Evolutionary conservation across 1,284 basidiomycete species (phyloP), one percentile per base, ranked within the genome.

Genomic region (Gymnopus androsaceus): DNA sequence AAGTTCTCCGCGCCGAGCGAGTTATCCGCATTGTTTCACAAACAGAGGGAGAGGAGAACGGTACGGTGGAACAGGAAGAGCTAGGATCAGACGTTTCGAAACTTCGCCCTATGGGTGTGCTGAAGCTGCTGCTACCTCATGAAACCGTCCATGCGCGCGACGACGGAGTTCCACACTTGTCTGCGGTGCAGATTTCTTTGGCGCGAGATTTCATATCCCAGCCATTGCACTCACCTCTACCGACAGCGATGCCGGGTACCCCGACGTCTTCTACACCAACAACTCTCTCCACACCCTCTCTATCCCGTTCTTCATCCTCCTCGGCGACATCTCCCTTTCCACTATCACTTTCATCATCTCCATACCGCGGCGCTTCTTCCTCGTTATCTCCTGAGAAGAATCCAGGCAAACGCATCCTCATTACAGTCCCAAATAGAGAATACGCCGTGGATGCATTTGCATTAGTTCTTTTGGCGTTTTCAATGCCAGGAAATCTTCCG

Each of bases 111-210:
- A 38, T n/a, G 15, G 19, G 50, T 11, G 21, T 42, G 4, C 27
- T 55, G 4, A 44, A 36, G 15, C 15, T 55, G 19, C 44, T 23
- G 21, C 17, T 55, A 17, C 31, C 47, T 25, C 36, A 2, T 14
- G 11, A 17, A n/a, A 6, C 25, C 5, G 25, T 30, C 12, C 37
- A 11, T 7, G 15, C n/a, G 12, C 41, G 44, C 5, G 55, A 51
- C n/a, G 49, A 47, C 27, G 49, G 54, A 36, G 19, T 47, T 19
- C 41, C 57, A 4, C 44, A 33, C 27, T 33, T 46, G 19, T 49
- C 54, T 17, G 11, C 6, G 1, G 15, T 33, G 21, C 54, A 55
- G 23, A 25, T 55, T 4, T 27, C n/a, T 25, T 14, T 28, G 1
- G 34, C 47, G 14, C 27, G 37, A 27, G 25, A n/a, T 9, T 55